A percentile compares a stretch with the other conserved stretches of the same genome.
phyloP scores from a whole-genome alignment of 306 rosid genomes.

The Quillaja saponaria region DNA sequence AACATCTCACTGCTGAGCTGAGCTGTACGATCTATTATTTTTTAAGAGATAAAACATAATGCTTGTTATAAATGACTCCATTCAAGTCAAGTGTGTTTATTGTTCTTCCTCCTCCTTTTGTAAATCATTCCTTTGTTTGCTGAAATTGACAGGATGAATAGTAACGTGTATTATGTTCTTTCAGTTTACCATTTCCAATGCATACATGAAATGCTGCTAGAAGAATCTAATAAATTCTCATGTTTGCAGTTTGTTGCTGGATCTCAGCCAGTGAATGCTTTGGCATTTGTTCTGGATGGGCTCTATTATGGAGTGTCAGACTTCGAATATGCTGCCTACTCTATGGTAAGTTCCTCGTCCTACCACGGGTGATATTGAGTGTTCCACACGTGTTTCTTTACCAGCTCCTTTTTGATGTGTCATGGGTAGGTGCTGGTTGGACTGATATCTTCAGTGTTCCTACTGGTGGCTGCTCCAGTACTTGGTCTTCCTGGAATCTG shows the following conservation, averaged over 20 bases:
- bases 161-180: constrained; percentile 14
- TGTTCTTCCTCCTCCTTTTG: not conserved
- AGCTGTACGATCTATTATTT: too few relatives aligned
- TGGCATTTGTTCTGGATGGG: constrained; percentile 94
- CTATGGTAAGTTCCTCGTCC: constrained; percentile 57
- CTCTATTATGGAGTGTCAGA: constrained; percentile 94
- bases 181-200: constrained; percentile 17
- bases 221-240: constrained; percentile 29
- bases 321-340: constrained; percentile 87
- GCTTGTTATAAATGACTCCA: too few relatives aligned
- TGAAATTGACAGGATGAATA: not conserved
- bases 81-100: not conserved
- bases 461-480: constrained; percentile 65
- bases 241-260: constrained; percentile 83
- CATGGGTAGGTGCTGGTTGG: constrained; percentile 56
- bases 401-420: constrained; percentile 2
- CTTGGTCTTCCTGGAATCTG: constrained; percentile 90
- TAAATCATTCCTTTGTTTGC: not conserved
- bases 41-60: too few relatives aligned
- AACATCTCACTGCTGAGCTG: not conserved
- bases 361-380: not conserved
- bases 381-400: not conserved
- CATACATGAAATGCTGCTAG: constrained; percentile 25
- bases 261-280: constrained; percentile 89
- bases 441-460: constrained; percentile 60